Conservation (phyloP, 805 yeast genomes). For the Yamadazyma nakazawae region DNA sequence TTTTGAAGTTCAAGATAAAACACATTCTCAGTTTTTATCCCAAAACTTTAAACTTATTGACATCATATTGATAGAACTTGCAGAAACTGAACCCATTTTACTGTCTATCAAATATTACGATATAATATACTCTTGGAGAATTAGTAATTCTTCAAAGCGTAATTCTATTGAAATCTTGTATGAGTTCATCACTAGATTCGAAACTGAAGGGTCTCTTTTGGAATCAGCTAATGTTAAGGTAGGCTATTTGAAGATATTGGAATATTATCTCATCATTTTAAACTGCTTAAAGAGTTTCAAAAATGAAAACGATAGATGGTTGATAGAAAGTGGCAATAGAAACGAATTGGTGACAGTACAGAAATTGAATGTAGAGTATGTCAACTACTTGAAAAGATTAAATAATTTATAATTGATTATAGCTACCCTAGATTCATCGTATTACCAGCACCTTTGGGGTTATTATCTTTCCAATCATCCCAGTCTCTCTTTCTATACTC, state of each 20-base stretch:
- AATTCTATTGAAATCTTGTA: slow-evolving; percentile 40
- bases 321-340: slow-evolving; percentile 18
- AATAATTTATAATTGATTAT: slow-evolving; percentile 4
- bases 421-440: slow-evolving; percentile 48
- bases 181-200: slow-evolving; percentile 34
- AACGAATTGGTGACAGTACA: slow-evolving; percentile 23
- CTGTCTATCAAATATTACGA: slow-evolving; percentile 34
- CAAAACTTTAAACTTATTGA: slow-evolving; percentile 32
- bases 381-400: slow-evolving; percentile 1
- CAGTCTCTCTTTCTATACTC: slow-evolving; percentile 77
- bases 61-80: slow-evolving; percentile 28
- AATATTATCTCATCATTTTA: slow-evolving; percentile 39
- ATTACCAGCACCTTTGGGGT: slow-evolving; percentile 89
- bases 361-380: slow-evolving; percentile 31
- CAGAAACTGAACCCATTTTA: slow-evolving; percentile 27
- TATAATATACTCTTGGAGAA: slow-evolving; percentile 40
- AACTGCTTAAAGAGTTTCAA: slow-evolving; percentile 35
- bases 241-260: slow-evolving; percentile 37
- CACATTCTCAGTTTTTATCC: slow-evolving; percentile 15
- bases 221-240: slow-evolving; percentile 25
- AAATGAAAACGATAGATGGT: slow-evolving; percentile 36
- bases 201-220: slow-evolving; percentile 16
- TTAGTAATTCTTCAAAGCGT: slow-evolving; percentile 30
- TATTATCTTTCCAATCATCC: slow-evolving; percentile 90
- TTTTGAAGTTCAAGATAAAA: slow-evolving; percentile 12